These are phyloP conservation scores for Monosporascus ibericus DNA, from an alignment of 2,329 filamentous ascomycete species.

Conservation along the genomic window DNA sequence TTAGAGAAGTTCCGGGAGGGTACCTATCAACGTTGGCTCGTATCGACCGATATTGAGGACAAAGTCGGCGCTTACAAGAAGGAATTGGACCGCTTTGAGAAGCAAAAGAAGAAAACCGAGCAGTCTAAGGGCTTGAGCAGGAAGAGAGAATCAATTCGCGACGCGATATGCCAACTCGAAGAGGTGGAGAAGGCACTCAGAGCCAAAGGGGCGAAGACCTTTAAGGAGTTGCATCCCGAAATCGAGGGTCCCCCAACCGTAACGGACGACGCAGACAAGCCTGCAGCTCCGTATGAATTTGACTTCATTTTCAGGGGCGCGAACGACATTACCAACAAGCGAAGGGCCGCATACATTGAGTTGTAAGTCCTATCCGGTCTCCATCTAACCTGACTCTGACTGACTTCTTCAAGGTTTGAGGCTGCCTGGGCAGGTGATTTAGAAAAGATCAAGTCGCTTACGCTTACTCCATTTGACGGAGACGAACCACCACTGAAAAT, in stretches of 20 bases:
- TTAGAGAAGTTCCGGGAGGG: slow-evolving; percentile 42
- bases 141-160: slow-evolving; percentile 50
- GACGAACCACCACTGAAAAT: slow-evolving; percentile 57
- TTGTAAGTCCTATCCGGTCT: slow-evolving; percentile 41
- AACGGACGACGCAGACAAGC: slow-evolving; percentile 7
- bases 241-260: slow-evolving; percentile 22
- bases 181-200: slow-evolving; percentile 49
- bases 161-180: slow-evolving; percentile 46
- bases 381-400: slow-evolving; percentile 1
- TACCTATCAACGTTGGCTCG: slow-evolving; percentile 56
- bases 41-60: slow-evolving; percentile 30
- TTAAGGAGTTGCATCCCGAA: slow-evolving; percentile 57
- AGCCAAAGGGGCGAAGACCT: slow-evolving; percentile 58
- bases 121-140: slow-evolving; percentile 29
- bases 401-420: slow-evolving; percentile 50
- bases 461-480: slow-evolving; percentile 52
- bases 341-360: slow-evolving; percentile 53
- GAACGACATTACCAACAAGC: slow-evolving; percentile 49
- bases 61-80: slow-evolving; percentile 28
- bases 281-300: slow-evolving; percentile 37
- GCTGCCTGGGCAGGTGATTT: slow-evolving; percentile 68
- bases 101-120: slow-evolving; percentile 26
- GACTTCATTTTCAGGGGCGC: slow-evolving; percentile 45
- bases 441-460: slow-evolving; percentile 58
- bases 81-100: slow-evolving; percentile 27